These are phyloP conservation scores for Nicotiana tomentosiformis DNA, from an alignment of 257 asterid genomes.

Conservation along the genomic window DNA sequence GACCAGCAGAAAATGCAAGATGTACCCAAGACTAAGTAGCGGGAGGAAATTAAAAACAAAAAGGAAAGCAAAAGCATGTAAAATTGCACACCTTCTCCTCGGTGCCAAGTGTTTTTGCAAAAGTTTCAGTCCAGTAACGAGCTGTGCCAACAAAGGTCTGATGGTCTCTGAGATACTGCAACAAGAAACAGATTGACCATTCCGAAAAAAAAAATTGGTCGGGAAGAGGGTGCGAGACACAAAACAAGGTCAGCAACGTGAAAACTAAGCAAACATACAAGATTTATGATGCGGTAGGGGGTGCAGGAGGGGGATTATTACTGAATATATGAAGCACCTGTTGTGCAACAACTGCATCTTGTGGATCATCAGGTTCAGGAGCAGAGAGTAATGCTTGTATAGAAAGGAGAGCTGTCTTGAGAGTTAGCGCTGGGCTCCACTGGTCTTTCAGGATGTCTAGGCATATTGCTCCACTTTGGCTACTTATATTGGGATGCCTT, in stretches of 20 bases:
- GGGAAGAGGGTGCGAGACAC: neutral
- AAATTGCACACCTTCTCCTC: constrained; percentile 70
- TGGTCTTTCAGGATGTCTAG: constrained; percentile 94
- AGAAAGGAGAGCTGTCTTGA: constrained; percentile 95
- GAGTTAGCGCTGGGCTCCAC: constrained; percentile 97
- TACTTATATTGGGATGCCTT: constrained; percentile 99
- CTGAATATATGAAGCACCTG: constrained; percentile 42
- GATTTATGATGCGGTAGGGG: neutral
- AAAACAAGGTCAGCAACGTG: neutral
- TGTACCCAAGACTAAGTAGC: neutral
- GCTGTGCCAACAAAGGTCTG: constrained; percentile 75
- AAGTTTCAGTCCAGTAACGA: constrained; percentile 97
- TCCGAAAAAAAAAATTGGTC: neutral
- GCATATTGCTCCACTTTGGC: constrained; percentile 99
- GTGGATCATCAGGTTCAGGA: constrained; percentile 97
- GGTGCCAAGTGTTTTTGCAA: constrained; percentile 72
- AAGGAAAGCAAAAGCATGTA: neutral
- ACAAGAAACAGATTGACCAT: constrained; percentile 6
- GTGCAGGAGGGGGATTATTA: neutral
- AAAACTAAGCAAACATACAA: neutral
- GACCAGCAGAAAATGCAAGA: neutral
- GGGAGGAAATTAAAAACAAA: neutral
- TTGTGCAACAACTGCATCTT: constrained; percentile 93
- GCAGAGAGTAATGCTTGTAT: constrained; percentile 90
- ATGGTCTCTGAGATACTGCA: constrained; percentile 68